Conservation (phyloP, 1,139 yeast species). For the Nakaseomyces bracarensis region DNA sequence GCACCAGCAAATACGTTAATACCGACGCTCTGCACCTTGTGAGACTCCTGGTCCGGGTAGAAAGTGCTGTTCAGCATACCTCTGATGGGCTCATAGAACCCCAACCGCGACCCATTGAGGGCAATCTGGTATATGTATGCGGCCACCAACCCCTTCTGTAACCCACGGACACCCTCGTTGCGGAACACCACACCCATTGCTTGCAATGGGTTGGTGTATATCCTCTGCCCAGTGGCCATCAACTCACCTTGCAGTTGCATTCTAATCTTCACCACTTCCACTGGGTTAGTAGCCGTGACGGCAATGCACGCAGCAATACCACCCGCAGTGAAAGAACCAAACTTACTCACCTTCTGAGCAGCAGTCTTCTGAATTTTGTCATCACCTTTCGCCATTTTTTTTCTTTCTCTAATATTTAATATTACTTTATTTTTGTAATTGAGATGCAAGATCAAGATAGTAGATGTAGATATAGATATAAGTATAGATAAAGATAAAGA, state of each 20-base stretch:
- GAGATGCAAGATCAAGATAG: no score
- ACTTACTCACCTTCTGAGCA: conserved; percentile 47
- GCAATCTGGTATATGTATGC: conserved; percentile 86
- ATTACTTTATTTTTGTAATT: no score
- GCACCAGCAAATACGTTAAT: conserved; percentile 79
- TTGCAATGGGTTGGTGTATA: conserved; percentile 78
- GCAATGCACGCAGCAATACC: conserved; percentile 97
- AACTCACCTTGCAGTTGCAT: conserved; percentile 96
- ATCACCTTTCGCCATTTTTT: conserved; percentile 11
- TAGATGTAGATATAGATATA: no score
- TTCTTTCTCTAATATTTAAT: no score
- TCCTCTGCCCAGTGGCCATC: conserved; percentile 44
- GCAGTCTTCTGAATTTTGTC: conserved; percentile 31
- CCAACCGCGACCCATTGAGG: conserved; percentile 87
- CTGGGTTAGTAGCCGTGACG: conserved; percentile 92
- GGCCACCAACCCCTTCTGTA: conserved; percentile 78
- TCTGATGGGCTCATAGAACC: conserved; percentile 85
- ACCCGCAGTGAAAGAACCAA: conserved; percentile 88
- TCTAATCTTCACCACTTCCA: conserved; percentile 86
- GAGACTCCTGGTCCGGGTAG: conserved; percentile 45
- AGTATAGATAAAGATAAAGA: no score
- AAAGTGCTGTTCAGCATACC: conserved; percentile 46
- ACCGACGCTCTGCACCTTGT: conserved; percentile 49
- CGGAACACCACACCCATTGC: conserved; percentile 66
- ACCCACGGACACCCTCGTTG: conserved; percentile 79